These are phyloP conservation scores for Cercophora scortea DNA, from an alignment of 495 filamentous ascomycete genomes.

Conservation along the genomic window DNA sequence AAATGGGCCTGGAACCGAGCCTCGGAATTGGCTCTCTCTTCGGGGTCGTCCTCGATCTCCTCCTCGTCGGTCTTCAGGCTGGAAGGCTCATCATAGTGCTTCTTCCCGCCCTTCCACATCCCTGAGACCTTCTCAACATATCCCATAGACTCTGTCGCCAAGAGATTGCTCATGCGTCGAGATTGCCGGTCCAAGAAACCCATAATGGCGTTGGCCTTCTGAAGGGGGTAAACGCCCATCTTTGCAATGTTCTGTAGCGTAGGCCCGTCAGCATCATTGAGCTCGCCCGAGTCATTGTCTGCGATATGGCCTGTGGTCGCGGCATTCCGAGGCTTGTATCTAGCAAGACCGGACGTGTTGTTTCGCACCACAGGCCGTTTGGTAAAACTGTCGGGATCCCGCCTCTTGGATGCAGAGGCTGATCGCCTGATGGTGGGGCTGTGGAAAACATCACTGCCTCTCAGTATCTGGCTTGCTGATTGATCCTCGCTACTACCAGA, in stretches of 20 bases:
- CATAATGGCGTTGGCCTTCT: conserved; percentile 78
- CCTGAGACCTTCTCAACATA: conserved; percentile 96
- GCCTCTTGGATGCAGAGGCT: conserved; percentile 26
- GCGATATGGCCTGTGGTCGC: conserved; percentile 29
- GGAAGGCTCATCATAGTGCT: conserved; percentile 75
- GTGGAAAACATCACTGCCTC: conserved; percentile 80
- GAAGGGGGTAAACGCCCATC: conserved; percentile 72
- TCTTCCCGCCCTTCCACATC: conserved; percentile 90
- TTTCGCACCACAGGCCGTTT: conserved; percentile 1
- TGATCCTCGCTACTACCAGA: conserved; percentile 72
- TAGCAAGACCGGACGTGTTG: conserved; percentile 10
- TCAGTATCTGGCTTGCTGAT: conserved; percentile 85
- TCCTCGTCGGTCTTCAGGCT: conserved; percentile 57
- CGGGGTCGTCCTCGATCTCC: conserved; percentile 50
- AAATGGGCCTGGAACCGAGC: conserved; percentile 87
- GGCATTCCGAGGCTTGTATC: conserved; percentile 12
- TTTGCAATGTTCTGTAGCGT: conserved; percentile 65
- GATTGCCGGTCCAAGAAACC: conserved; percentile 68
- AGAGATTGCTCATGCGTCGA: conserved; percentile 72
- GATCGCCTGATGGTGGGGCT: conserved; percentile 62
- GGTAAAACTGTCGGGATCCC: conserved; percentile 5
- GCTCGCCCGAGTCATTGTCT: conserved; percentile 21
- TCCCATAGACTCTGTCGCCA: conserved; percentile 92
- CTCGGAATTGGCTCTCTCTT: conserved; percentile 51
- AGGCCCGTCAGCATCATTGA: conserved; percentile 36